Percentiles rank a stretch among this genome's conserved stretches.
phyloP scores from a whole-genome alignment of 1,284 basidiomycete genomes.

The Puccinia sorghi region DNA sequence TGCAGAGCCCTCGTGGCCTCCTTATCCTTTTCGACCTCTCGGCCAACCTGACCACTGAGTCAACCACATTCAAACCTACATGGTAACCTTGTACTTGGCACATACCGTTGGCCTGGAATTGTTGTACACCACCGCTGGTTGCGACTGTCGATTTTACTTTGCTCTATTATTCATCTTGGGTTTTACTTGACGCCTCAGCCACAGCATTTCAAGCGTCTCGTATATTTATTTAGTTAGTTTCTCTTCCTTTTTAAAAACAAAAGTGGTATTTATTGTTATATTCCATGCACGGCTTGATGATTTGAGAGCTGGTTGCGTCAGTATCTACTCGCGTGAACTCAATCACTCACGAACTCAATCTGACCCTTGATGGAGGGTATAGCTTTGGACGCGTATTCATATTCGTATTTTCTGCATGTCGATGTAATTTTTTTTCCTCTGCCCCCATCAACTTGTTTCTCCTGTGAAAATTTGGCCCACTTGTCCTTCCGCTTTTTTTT shows the following conservation, averaged over 20 bases:
- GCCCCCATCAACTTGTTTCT: neutral
- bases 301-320: neutral
- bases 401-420: conserved; percentile 30
- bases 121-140: neutral
- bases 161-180: conserved; percentile 10
- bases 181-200: conserved; percentile 4
- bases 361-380: neutral
- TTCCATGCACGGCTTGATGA: neutral
- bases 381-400: conserved; percentile 1
- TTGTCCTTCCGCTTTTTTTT: neutral
- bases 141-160: neutral
- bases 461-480: neutral
- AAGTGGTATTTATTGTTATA: neutral
- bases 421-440: conserved; percentile 7
- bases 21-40: conserved; percentile 43
- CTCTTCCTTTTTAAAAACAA: neutral
- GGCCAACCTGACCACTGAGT: neutral
- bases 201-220: neutral
- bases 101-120: neutral
- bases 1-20: conserved; percentile 30
- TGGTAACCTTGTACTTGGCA: neutral
- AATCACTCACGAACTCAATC: neutral
- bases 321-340: neutral
- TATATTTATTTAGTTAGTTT: conserved; percentile 11
- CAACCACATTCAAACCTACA: neutral